Conservation (phyloP, 2,329 filamentous ascomycete genomes). For the Fusarium dlaminii region DNA sequence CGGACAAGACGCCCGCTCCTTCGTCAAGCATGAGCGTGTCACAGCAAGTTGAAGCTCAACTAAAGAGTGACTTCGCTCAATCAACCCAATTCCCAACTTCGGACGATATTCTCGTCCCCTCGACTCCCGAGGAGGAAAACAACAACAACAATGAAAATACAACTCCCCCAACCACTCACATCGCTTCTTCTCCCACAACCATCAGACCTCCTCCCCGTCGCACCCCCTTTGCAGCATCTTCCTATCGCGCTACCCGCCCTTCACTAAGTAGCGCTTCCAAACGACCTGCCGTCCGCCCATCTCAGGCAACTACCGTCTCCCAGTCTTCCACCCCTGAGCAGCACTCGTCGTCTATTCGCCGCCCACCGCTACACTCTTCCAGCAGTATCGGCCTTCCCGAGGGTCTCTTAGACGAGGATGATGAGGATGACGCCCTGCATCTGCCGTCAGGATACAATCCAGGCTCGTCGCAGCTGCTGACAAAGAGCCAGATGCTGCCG, state of each 20-base stretch:
- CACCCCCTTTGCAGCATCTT: constrained; percentile 15
- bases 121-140: constrained; percentile 42
- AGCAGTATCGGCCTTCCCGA: constrained; percentile 41
- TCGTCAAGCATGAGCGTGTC: constrained; percentile 53
- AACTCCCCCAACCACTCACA: constrained; percentile 25
- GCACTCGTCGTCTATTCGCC: constrained; percentile 15
- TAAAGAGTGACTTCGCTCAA: constrained; percentile 57
- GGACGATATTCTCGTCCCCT: constrained; percentile 48
- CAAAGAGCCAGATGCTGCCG: constrained; percentile 63
- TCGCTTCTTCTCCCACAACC: constrained; percentile 12
- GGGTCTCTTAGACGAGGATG: constrained; percentile 33
- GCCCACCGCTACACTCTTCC: constrained; percentile 28
- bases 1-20: constrained; percentile 27
- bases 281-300: constrained; percentile 37
- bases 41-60: constrained; percentile 62
- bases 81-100: constrained; percentile 49
- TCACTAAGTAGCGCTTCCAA: constrained; percentile 17
- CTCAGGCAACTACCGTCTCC: constrained; percentile 52
- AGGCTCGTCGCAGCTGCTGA: constrained; percentile 58
- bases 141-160: constrained; percentile 10
- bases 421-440: constrained; percentile 40
- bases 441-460: constrained; percentile 18
- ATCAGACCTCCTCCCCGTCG: constrained; percentile 34
- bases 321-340: constrained; percentile 47
- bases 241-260: constrained; percentile 32